Percentiles rank a stretch among this genome's conserved stretches.
Evolutionary conservation across 495 filamentous ascomycete species (phyloP).

Genomic region (Hypoxylon perforatum): DNA sequence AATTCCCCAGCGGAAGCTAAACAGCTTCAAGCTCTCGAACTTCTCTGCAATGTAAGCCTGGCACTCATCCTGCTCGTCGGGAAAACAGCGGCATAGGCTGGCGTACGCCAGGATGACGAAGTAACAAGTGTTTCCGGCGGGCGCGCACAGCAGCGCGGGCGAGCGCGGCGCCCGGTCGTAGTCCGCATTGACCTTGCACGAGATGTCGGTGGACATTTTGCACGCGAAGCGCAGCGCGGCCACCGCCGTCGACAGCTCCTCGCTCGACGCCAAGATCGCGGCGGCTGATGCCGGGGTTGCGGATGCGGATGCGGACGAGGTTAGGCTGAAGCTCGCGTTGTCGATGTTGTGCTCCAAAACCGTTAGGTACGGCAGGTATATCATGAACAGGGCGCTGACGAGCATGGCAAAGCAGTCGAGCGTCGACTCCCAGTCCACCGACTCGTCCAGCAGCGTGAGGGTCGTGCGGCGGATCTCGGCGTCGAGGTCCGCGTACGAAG

Average conservation of each 20-base stretch:
- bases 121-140: conserved; percentile 46
- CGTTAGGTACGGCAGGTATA: conserved; percentile 35
- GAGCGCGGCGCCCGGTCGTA: conserved; percentile 35
- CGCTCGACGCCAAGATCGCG: conserved; percentile 12
- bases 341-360: conserved; percentile 17
- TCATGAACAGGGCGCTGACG: conserved; percentile 35
- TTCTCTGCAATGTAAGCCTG: conserved; percentile 44
- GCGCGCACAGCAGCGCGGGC: conserved; percentile 42
- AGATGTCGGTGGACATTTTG: conserved; percentile 48
- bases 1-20: conserved; percentile 47
- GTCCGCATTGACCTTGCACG: conserved; percentile 44
- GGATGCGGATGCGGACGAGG: conserved; percentile 11
- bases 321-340: not conserved
- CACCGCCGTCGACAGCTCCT: conserved; percentile 38
- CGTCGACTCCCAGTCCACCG: conserved; percentile 43
- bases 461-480: conserved; percentile 41
- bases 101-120: conserved; percentile 39
- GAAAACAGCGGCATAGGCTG: conserved; percentile 37
- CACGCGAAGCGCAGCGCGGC: conserved; percentile 47
- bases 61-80: conserved; percentile 37
- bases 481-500: conserved; percentile 39
- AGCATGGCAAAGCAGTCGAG: conserved; percentile 48
- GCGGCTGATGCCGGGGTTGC: conserved; percentile 10
- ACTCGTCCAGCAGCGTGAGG: conserved; percentile 32
- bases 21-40: conserved; percentile 46